Percentiles rank a stretch among this genome's conserved stretches.
Evolutionary conservation across 2,329 filamentous ascomycete genomes (phyloP).

Genomic region (Pseudocercospora vitis): DNA sequence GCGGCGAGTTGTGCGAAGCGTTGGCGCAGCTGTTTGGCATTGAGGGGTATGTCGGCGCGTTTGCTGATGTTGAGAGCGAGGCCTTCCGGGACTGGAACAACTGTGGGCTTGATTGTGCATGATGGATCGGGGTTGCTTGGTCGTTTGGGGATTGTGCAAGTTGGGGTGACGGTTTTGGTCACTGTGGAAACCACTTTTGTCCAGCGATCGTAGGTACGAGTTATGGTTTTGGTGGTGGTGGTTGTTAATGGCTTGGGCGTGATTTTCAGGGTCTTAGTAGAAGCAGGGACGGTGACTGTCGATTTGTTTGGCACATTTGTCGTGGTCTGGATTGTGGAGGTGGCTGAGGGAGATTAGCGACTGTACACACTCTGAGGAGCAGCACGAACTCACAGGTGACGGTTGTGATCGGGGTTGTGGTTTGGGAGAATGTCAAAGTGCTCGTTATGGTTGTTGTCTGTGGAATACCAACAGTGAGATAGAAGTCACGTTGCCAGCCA

Average conservation of each 20-base stretch:
- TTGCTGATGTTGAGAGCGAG: constrained; percentile 25
- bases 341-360: constrained; percentile 6
- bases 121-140: constrained; percentile 12
- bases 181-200: constrained; percentile 23
- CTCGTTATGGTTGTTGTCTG: constrained; percentile 22
- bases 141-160: constrained; percentile 34
- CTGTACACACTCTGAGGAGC: no score
- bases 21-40: constrained; percentile 4
- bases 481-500: constrained; percentile 47
- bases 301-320: constrained; percentile 29
- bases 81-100: constrained; percentile 20
- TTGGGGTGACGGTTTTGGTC: constrained; percentile 39
- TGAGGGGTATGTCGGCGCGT: constrained; percentile 7
- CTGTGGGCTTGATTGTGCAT: constrained; percentile 31
- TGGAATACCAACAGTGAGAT: constrained; percentile 38
- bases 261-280: constrained; percentile 28
- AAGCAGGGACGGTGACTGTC: constrained; percentile 34
- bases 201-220: constrained; percentile 35
- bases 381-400: constrained; percentile 15
- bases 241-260: constrained; percentile 23
- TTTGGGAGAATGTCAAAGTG: constrained; percentile 23
- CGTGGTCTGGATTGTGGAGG: constrained; percentile 19
- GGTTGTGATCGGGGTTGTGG: constrained; percentile 19
- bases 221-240: constrained; percentile 26
- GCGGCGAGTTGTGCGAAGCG: constrained; percentile 3